Evolutionary conservation across 495 filamentous ascomycete species (phyloP).

Genomic region (Podospora pseudocomata): DNA sequence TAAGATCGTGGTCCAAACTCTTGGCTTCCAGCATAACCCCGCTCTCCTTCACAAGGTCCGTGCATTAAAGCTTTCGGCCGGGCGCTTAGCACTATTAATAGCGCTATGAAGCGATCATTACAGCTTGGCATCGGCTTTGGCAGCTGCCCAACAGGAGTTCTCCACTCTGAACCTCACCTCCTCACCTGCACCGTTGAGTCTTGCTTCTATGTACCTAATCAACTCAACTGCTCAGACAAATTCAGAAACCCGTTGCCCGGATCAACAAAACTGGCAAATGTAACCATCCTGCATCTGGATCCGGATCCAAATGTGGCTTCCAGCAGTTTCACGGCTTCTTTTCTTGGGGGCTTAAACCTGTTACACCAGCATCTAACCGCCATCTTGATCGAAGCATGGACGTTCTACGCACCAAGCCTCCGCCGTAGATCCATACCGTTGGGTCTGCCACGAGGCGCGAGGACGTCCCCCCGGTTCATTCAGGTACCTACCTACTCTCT

Average conservation of each 20-base stretch:
- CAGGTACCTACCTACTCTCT: background rate
- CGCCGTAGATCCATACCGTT: background rate
- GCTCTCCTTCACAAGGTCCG: background rate
- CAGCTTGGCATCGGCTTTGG: background rate
- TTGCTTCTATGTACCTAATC: too few species aligned
- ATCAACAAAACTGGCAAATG: background rate
- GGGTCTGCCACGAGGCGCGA: slow-evolving; percentile 4
- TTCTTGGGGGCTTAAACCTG: background rate
- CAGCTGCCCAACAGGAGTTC: background rate
- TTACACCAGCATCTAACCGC: slow-evolving; percentile 5
- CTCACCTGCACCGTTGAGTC: too few species aligned
- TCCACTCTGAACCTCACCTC: background rate
- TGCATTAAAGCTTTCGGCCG: slow-evolving; percentile 1
- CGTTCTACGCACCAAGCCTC: background rate
- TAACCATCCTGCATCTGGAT: background rate
- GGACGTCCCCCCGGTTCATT: background rate
- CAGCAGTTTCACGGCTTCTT: background rate
- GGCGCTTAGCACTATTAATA: slow-evolving; percentile 7
- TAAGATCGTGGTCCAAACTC: background rate
- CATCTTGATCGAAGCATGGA: background rate
- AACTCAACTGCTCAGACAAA: background rate
- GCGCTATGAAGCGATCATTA: background rate
- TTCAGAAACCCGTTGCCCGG: background rate
- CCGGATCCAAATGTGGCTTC: background rate
- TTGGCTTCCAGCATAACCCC: background rate